Conservation (phyloP, 768 basidiomycete genomes). For the Phylloporus scabripes region DNA sequence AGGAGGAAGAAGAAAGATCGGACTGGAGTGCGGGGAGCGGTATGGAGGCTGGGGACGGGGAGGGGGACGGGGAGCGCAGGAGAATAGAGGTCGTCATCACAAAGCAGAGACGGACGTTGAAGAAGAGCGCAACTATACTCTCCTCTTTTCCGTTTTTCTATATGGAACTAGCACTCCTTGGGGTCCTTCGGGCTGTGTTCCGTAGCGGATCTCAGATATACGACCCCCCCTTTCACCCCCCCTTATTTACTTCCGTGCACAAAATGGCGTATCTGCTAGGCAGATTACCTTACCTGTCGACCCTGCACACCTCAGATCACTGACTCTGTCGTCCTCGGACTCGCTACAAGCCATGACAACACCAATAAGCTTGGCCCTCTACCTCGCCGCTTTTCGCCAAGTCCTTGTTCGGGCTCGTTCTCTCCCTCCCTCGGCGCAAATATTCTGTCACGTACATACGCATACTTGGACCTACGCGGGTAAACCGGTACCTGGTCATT, state of each 20-base stretch:
- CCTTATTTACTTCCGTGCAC: background rate
- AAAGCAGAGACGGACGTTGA: conserved; percentile 2
- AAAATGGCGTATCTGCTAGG: background rate
- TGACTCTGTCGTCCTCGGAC: background rate
- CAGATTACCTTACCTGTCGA: background rate
- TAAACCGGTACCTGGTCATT: conserved; percentile 12
- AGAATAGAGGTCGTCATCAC: conserved; percentile 19
- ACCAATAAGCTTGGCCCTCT: background rate
- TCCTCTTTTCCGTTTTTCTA: conserved; percentile 11
- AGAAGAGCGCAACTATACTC: background rate
- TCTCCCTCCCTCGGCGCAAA: background rate
- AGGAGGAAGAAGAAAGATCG: conserved; percentile 14
- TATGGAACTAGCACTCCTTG: conserved; percentile 8
- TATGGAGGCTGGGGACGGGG: conserved; percentile 5
- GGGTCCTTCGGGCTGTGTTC: conserved; percentile 22
- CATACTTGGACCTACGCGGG: conserved; percentile 13
- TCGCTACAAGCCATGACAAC: no score
- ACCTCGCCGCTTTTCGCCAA: background rate
- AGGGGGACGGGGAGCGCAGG: conserved; percentile 13
- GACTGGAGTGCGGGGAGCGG: conserved; percentile 14
- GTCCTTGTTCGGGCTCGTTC: background rate
- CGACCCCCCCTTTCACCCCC: background rate
- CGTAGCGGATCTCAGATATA: conserved; percentile 16
- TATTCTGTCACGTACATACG: background rate
- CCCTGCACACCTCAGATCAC: background rate